phyloP scores from a whole-genome alignment of 306 rosid genomes.

The Cucurbita ficifolia region DNA sequence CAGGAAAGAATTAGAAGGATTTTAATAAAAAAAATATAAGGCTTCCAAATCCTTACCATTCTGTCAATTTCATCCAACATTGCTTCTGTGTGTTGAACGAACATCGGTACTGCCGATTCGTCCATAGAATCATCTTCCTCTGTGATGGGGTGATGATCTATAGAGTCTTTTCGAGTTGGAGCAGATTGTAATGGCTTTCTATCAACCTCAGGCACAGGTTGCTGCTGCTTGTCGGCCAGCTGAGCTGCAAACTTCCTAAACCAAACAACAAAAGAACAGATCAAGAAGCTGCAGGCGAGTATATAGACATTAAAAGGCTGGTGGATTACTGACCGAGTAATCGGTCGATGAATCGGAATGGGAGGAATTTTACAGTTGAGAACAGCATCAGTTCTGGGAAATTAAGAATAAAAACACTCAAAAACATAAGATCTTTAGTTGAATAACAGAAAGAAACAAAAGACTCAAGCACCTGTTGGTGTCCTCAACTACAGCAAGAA shows the following conservation, averaged over 20 bases:
- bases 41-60: conserved; percentile 23
- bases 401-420: not conserved
- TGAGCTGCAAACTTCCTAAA: conserved; percentile 43
- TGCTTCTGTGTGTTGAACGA: conserved; percentile 49
- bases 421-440: not conserved
- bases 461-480: not conserved
- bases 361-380: conserved; percentile 9
- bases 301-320: not conserved
- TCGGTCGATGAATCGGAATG: conserved; percentile 20
- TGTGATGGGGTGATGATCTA: conserved; percentile 15
- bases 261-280: conserved; percentile 8
- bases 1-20: not conserved
- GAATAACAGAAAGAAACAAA: not conserved
- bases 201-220: conserved; percentile 11
- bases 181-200: conserved; percentile 9
- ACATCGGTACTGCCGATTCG: conserved; percentile 31
- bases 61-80: conserved; percentile 38
- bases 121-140: conserved; percentile 25
- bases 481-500: not conserved
- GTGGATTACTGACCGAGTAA: conserved; percentile 13
- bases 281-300: not conserved
- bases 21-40: not conserved
- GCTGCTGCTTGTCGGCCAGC: conserved; percentile 24
- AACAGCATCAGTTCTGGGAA: conserved; percentile 12
- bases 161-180: conserved; percentile 13